phyloP scores from a whole-genome alignment of 2,329 filamentous ascomycete species.

The Colletotrichum aenigma region DNA sequence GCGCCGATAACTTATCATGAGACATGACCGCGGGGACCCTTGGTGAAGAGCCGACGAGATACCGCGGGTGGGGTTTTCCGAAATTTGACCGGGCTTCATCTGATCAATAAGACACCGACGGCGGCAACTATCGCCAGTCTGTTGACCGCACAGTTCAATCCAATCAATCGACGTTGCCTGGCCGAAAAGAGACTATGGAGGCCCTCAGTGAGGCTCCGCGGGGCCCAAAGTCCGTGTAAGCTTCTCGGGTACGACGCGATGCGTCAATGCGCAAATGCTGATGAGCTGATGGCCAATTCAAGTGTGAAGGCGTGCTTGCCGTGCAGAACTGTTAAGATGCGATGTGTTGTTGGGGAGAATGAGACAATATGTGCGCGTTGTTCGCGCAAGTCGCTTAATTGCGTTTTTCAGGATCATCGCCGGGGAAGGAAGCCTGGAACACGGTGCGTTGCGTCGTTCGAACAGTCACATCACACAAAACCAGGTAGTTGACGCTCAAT shows the following conservation, averaged over 20 bases:
- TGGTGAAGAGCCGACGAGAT: not conserved
- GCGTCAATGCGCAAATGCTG: not conserved
- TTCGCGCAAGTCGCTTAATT: conserved; percentile 38
- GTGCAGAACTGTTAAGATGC: conserved; percentile 44
- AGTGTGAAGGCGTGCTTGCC: conserved; percentile 35
- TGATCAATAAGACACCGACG: not conserved
- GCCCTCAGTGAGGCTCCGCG: not conserved
- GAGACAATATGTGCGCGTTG: conserved; percentile 38
- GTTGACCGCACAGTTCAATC: not conserved
- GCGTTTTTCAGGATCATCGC: conserved; percentile 41
- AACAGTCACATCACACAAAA: not conserved
- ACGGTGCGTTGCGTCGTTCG: conserved; percentile 24
- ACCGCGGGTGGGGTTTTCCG: not conserved
- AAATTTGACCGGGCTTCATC: not conserved
- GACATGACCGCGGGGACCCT: not conserved
- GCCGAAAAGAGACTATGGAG: not conserved
- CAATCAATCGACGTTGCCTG: not conserved
- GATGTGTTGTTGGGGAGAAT: conserved; percentile 29
- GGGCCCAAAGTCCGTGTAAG: not conserved
- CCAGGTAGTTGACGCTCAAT: not conserved
- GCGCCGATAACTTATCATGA: not conserved
- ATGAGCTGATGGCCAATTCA: not conserved
- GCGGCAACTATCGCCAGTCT: not conserved
- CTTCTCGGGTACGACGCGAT: not conserved
- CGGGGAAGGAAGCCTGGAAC: conserved; percentile 42